Conservation (phyloP, 2,329 filamentous ascomycete genomes). For the Aspergillus sergii region DNA sequence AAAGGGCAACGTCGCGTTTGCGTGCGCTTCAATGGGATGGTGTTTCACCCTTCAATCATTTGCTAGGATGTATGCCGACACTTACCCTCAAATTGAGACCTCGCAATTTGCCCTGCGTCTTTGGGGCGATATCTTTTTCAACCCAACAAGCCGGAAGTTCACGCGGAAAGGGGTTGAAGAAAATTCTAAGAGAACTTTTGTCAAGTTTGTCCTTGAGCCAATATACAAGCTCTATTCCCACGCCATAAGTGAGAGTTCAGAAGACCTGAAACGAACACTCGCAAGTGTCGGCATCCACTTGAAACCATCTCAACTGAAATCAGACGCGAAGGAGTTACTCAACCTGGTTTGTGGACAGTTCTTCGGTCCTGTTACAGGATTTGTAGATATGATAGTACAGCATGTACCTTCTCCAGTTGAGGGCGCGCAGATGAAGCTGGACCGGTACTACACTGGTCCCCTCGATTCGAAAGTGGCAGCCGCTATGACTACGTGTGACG, state of each 20-base stretch:
- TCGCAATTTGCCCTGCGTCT: conserved; percentile 81
- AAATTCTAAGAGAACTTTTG: conserved; percentile 79
- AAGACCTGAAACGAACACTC: conserved; percentile 78
- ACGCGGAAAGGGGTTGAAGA: conserved; percentile 85
- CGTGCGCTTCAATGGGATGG: conserved; percentile 92
- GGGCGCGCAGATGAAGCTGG: conserved; percentile 73
- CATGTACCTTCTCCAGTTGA: conserved; percentile 86
- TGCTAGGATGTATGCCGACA: conserved; percentile 92
- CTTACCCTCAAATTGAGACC: conserved; percentile 77
- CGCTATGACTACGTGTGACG: conserved; percentile 79
- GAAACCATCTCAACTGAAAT: conserved; percentile 90
- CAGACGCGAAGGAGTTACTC: conserved; percentile 84
- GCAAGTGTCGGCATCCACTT: conserved; percentile 77
- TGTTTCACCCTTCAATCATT: conserved; percentile 95
- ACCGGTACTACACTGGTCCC: conserved; percentile 90
- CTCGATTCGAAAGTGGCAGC: conserved; percentile 77
- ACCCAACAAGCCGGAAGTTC: conserved; percentile 85
- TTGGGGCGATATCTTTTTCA: conserved; percentile 98
- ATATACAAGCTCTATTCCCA: conserved; percentile 98
- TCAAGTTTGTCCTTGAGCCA: conserved; percentile 92
- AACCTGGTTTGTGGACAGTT: conserved; percentile 93
- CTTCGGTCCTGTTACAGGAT: conserved; percentile 84
- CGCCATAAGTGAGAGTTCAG: conserved; percentile 86
- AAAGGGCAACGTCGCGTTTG: conserved; percentile 97
- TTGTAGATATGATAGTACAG: conserved; percentile 92